A percentile compares a stretch with the other conserved stretches of the same genome.
These are phyloP conservation scores for Acer saccharum DNA, from an alignment of 345 rosid species.

Conservation along the genomic window DNA sequence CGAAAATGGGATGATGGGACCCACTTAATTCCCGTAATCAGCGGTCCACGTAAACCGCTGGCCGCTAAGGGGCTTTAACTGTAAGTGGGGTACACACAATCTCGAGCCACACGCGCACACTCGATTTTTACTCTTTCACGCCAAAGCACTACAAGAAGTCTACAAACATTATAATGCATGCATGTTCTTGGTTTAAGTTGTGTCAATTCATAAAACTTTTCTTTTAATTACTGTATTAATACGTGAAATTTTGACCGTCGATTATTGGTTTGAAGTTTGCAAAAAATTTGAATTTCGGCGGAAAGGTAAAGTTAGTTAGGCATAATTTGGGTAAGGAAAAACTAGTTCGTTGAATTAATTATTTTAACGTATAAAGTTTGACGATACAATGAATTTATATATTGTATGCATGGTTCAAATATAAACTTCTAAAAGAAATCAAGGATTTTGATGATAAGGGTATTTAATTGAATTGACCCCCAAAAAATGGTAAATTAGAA, in stretches of 20 bases:
- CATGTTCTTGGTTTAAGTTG: not conserved
- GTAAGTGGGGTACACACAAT: conserved; percentile 33
- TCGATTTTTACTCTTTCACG: conserved; percentile 27
- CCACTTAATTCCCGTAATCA: conserved; percentile 38
- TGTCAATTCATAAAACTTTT: not conserved
- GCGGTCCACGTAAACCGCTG: conserved; percentile 34
- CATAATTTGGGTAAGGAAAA: not conserved
- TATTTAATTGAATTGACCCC: too few relatives aligned
- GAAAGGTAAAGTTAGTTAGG: conserved; percentile 21
- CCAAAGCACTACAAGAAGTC: not conserved
- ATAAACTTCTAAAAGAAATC: too few relatives aligned
- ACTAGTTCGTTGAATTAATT: not conserved
- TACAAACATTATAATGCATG: not conserved
- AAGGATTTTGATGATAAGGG: too few relatives aligned
- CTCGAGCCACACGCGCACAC: conserved; percentile 62
- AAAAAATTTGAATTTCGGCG: not conserved
- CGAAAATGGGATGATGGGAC: conserved; percentile 26
- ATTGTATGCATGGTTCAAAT: too few relatives aligned
- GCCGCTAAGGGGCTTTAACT: conserved; percentile 22
- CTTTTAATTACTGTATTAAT: not conserved
- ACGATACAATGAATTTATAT: too few relatives aligned
- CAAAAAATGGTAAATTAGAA: too few relatives aligned
- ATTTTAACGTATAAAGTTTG: too few relatives aligned
- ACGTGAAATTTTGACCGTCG: not conserved
- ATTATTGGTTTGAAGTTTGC: not conserved